Evolutionary conservation across 2,329 filamentous ascomycete species (phyloP).

Genomic region (Amesomyces nigricolor): DNA sequence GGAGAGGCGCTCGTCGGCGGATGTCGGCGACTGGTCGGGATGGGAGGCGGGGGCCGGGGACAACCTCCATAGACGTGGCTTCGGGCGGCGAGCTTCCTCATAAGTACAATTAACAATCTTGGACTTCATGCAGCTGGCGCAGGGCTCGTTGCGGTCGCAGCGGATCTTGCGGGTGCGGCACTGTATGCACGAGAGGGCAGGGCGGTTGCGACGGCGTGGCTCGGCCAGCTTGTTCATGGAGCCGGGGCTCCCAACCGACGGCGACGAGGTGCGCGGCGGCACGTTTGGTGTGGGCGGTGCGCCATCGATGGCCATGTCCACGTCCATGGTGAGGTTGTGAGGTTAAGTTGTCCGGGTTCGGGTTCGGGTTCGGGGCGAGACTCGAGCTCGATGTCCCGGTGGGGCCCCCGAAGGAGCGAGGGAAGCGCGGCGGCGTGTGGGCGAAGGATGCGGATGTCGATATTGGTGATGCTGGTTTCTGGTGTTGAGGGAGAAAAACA

Average conservation of each 20-base stretch:
- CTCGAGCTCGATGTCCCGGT: constrained; percentile 3
- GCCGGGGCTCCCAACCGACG: constrained; percentile 11
- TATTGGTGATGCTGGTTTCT: background rate
- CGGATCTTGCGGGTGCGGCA: constrained; percentile 57
- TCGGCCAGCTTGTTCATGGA: constrained; percentile 17
- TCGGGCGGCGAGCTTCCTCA: constrained; percentile 30
- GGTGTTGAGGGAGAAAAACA: background rate
- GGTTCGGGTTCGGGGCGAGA: background rate
- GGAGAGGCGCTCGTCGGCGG: constrained; percentile 15
- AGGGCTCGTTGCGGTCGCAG: constrained; percentile 55
- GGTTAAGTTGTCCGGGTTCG: constrained; percentile 3
- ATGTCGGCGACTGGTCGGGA: constrained; percentile 17
- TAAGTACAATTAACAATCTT: constrained; percentile 52
- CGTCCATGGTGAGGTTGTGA: constrained; percentile 13
- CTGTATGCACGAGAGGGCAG: constrained; percentile 47
- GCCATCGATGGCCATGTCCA: constrained; percentile 15
- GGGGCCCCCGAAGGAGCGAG: background rate
- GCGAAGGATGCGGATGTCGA: background rate
- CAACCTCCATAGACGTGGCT: constrained; percentile 26
- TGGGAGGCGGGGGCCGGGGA: constrained; percentile 21
- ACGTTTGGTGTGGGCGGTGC: constrained; percentile 8
- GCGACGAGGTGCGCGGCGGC: constrained; percentile 6
- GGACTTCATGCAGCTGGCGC: constrained; percentile 53
- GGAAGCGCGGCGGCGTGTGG: background rate
- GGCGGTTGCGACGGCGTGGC: constrained; percentile 29